Conservation (phyloP, 495 filamentous ascomycete species). For the Talaromyces borbonicus region DNA sequence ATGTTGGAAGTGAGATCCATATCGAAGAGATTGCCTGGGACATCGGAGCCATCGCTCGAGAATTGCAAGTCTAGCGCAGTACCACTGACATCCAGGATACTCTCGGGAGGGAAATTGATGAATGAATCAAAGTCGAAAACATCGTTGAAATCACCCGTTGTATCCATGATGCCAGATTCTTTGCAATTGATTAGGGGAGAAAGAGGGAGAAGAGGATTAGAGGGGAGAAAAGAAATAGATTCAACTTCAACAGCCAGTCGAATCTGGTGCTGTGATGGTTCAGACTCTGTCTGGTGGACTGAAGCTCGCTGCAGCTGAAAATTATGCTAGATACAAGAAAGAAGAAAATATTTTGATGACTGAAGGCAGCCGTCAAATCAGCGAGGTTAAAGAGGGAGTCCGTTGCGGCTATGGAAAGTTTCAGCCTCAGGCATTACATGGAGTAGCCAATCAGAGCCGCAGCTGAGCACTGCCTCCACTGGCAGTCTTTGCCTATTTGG, state of each 20-base stretch:
- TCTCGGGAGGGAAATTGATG: constrained; percentile 14
- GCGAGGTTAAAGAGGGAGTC: too few species aligned
- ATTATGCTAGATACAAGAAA: too few species aligned
- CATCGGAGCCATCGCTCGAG: constrained; percentile 11
- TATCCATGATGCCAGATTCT: constrained; percentile 11
- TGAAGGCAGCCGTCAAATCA: too few species aligned
- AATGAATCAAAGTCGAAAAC: constrained; percentile 28
- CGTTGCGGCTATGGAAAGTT: neutral
- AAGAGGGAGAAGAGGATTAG: too few species aligned
- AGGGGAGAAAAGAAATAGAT: too few species aligned
- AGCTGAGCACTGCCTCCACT: constrained; percentile 17
- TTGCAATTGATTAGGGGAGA: too few species aligned
- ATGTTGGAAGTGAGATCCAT: neutral
- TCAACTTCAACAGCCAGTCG: too few species aligned
- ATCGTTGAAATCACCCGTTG: constrained; percentile 27
- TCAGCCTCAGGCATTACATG: neutral
- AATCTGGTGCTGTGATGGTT: too few species aligned
- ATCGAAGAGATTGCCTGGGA: constrained; percentile 13
- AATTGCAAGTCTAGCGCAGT: neutral
- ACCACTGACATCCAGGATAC: constrained; percentile 12
- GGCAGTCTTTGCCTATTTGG: constrained; percentile 16
- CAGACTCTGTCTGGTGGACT: too few species aligned
- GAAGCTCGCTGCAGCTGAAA: too few species aligned
- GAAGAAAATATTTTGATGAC: too few species aligned
- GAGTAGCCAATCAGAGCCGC: constrained; percentile 14